Percentiles rank a stretch among this genome's conserved stretches.
phyloP scores from a whole-genome alignment of 1,284 basidiomycete genomes.

The Apiotrichum montevideense region DNA sequence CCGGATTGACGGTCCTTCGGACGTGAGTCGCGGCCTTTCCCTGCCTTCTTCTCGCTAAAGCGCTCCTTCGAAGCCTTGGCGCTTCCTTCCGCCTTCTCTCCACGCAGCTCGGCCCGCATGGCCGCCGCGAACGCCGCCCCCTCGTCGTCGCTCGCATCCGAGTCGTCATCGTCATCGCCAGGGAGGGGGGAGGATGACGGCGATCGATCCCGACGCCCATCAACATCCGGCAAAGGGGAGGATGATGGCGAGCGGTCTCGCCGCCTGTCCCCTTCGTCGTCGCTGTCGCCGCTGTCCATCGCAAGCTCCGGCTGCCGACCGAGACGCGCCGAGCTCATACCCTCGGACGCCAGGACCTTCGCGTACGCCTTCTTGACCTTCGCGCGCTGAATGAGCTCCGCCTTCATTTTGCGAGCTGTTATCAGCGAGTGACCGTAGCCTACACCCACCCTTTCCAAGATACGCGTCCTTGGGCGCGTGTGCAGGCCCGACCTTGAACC shows the following conservation, averaged over 20 bases:
- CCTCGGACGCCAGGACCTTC: slow-evolving; percentile 49
- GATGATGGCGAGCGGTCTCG: neutral
- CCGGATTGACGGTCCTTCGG: too few relatives aligned
- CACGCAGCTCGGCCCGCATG: slow-evolving; percentile 1
- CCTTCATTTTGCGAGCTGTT: slow-evolving; percentile 51
- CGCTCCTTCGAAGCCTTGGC: neutral
- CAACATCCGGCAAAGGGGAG: slow-evolving; percentile 4
- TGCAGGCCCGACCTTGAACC: slow-evolving; percentile 43
- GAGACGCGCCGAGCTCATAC: slow-evolving; percentile 37
- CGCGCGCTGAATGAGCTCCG: slow-evolving; percentile 51
- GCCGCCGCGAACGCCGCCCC: slow-evolving; percentile 7
- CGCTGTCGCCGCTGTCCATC: too few relatives aligned
- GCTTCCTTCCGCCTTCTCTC: neutral
- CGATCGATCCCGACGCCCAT: neutral
- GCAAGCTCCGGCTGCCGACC: slow-evolving; percentile 6
- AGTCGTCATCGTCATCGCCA: slow-evolving; percentile 4
- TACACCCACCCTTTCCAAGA: slow-evolving; percentile 44
- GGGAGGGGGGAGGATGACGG: slow-evolving; percentile 3
- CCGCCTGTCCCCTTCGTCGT: neutral
- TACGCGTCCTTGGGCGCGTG: slow-evolving; percentile 45
- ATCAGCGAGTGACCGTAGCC: too few relatives aligned
- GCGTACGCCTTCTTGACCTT: slow-evolving; percentile 52
- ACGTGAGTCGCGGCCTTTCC: too few relatives aligned
- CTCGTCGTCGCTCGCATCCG: slow-evolving; percentile 3
- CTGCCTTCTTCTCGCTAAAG: too few relatives aligned